Percentiles rank a stretch among this genome's conserved stretches.
phyloP scores from a whole-genome alignment of 202 grass and related monocot genomes.

The Setaria italica region DNA sequence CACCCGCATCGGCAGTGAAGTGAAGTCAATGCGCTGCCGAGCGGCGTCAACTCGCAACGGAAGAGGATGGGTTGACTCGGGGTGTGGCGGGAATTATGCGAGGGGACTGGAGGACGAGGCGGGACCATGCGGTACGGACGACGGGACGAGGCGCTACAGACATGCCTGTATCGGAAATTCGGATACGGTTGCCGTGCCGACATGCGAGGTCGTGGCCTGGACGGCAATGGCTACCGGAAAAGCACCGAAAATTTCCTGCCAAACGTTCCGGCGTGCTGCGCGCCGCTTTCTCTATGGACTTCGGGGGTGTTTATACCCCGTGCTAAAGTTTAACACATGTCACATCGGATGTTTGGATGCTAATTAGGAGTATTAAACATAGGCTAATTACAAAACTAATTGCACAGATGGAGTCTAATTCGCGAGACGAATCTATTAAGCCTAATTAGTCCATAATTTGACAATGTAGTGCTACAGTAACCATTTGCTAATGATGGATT shows the following conservation, averaged over 20 bases:
- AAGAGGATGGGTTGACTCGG: constrained; percentile 29
- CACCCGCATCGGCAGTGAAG: not conserved
- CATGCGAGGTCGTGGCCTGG: constrained; percentile 9
- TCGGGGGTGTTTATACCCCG: too few relatives aligned
- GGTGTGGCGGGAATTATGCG: constrained; percentile 37
- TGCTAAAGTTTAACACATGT: too few relatives aligned
- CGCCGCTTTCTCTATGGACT: not conserved
- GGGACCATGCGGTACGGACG: constrained; percentile 11
- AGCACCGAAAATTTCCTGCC: not conserved
- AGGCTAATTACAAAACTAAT: too few relatives aligned
- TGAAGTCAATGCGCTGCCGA: not conserved
- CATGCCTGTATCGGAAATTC: not conserved
- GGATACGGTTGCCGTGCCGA: constrained; percentile 33
- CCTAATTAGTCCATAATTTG: too few relatives aligned
- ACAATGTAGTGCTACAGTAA: too few relatives aligned
- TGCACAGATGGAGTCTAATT: too few relatives aligned
- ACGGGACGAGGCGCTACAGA: too few relatives aligned
- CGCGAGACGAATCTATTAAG: too few relatives aligned
- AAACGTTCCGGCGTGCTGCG: not conserved
- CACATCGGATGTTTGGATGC: too few relatives aligned
- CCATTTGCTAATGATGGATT: too few relatives aligned
- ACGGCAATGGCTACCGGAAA: not conserved
- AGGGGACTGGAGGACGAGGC: not conserved
- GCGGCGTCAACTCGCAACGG: constrained; percentile 27
- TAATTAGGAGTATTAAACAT: too few relatives aligned